Evolutionary conservation across 108 stramenopile genomes (phyloP).

Genomic region (Nitzschia sp.): DNA sequence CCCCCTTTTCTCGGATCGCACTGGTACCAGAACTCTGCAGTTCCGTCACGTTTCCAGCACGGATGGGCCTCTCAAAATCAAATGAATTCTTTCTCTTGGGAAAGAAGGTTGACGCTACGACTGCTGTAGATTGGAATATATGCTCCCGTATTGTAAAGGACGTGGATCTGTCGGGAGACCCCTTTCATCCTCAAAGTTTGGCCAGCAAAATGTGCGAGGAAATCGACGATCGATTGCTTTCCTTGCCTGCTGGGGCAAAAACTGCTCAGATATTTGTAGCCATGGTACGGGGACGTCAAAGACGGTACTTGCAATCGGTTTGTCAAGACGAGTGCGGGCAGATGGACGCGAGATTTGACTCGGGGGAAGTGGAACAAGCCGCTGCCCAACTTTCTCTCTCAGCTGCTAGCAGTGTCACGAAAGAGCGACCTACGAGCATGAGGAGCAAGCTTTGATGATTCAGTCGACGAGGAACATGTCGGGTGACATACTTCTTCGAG

Average conservation of each 20-base stretch:
- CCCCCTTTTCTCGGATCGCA: conserved; percentile 63
- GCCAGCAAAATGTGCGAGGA: conserved; percentile 30
- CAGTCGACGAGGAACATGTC: too few relatives aligned
- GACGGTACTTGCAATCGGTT: conserved; percentile 5
- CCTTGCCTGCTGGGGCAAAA: conserved; percentile 23
- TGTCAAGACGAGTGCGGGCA: conserved; percentile 29
- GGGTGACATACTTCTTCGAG: too few relatives aligned
- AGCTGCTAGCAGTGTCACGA: not conserved
- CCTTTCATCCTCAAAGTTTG: conserved; percentile 32
- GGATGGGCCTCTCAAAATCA: conserved; percentile 50
- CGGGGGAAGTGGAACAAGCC: conserved; percentile 28
- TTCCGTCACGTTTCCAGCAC: conserved; percentile 38
- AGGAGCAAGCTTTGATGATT: too few relatives aligned
- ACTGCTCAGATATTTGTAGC: conserved; percentile 11
- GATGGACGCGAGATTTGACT: conserved; percentile 40
- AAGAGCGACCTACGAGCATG: too few relatives aligned
- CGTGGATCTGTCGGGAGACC: conserved; percentile 14
- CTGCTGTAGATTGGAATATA: conserved; percentile 45
- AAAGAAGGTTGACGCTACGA: conserved; percentile 41
- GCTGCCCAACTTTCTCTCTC: too few relatives aligned
- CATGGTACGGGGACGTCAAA: conserved; percentile 5
- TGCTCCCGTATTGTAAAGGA: conserved; percentile 35
- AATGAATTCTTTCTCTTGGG: conserved; percentile 58
- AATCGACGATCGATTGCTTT: conserved; percentile 27
- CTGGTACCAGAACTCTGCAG: conserved; percentile 59